Percentiles rank a stretch among this genome's conserved stretches.
phyloP scores from a whole-genome alignment of 192 early-diverging fungal species.

The Coemansia aciculifera region DNA sequence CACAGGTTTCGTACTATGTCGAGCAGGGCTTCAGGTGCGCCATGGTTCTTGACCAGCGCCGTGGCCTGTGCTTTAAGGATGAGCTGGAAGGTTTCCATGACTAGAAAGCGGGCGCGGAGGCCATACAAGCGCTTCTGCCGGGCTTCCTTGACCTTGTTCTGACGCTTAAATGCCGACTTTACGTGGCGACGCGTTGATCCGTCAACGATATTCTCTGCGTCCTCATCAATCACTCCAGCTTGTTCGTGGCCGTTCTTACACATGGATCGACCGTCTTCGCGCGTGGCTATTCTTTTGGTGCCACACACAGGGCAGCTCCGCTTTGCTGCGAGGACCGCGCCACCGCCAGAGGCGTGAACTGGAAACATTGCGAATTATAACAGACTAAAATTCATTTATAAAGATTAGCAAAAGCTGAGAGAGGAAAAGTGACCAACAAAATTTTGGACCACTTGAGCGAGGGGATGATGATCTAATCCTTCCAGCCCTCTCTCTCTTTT shows the following conservation, averaged over 20 bases:
- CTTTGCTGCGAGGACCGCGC: constrained; percentile 16
- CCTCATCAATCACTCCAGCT: constrained; percentile 37
- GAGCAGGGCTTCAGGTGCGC: constrained; percentile 28
- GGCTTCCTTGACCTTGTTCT: constrained; percentile 11
- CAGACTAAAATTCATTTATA: not conserved
- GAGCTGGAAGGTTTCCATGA: constrained; percentile 34
- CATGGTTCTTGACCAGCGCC: constrained; percentile 24
- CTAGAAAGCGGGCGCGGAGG: constrained; percentile 29
- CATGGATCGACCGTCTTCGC: constrained; percentile 44
- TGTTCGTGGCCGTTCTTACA: constrained; percentile 51
- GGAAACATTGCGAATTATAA: constrained; percentile 6
- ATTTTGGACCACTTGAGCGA: not conserved
- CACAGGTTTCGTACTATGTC: constrained; percentile 32
- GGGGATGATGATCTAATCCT: not conserved
- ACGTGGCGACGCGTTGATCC: constrained; percentile 28
- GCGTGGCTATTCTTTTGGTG: constrained; percentile 31
- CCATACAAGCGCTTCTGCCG: constrained; percentile 26
- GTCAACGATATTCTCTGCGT: constrained; percentile 26
- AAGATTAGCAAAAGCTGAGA: not conserved
- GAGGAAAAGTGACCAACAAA: not conserved
- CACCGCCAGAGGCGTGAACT: not conserved
- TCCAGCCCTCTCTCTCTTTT: not conserved
- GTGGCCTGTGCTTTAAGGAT: constrained; percentile 36
- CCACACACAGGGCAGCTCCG: constrained; percentile 42
- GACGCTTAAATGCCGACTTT: constrained; percentile 10